Percentiles rank a stretch among this genome's conserved stretches.
phyloP scores from a whole-genome alignment of 208 protist species.

The Herpetomonas muscarum region DNA sequence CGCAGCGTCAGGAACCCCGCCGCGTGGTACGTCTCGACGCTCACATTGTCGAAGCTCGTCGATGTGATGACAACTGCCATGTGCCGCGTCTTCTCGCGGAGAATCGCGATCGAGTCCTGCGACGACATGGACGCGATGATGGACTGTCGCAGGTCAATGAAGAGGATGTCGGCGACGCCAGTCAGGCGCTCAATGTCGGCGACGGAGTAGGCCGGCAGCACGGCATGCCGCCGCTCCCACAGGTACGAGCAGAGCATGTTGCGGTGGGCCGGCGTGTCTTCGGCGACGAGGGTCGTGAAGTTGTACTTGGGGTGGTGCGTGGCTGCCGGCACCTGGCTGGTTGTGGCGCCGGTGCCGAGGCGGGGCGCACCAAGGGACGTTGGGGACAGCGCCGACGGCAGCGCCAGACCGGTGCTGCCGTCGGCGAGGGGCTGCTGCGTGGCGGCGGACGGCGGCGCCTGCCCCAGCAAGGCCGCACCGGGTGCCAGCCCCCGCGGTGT shows the following conservation, averaged over 20 bases:
- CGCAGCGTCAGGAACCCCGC: conserved; percentile 81
- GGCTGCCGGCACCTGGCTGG: no score
- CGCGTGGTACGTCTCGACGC: conserved; percentile 57
- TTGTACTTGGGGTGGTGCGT: conserved; percentile 29
- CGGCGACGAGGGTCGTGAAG: conserved; percentile 84
- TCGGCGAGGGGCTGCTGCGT: no score
- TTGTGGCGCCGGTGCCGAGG: no score
- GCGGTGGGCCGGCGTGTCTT: conserved; percentile 76
- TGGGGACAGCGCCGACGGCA: no score
- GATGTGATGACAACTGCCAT: conserved; percentile 83
- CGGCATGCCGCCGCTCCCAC: conserved; percentile 86
- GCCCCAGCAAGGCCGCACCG: not conserved
- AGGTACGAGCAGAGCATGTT: conserved; percentile 86
- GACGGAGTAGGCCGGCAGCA: conserved; percentile 68
- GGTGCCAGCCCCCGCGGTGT: not conserved
- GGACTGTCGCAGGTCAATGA: conserved; percentile 83
- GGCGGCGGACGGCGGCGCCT: no score
- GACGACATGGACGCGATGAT: conserved; percentile 37
- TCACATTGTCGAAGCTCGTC: conserved; percentile 49
- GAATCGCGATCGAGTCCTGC: conserved; percentile 57
- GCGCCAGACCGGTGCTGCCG: no score
- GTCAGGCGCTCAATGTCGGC: conserved; percentile 67
- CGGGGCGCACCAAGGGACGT: no score
- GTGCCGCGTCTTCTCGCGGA: conserved; percentile 71
- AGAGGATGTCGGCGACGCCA: conserved; percentile 78